Base-by-base conservation (phyloP, 2,329 filamentous ascomycete species). In the Aspergillus texensis region DNA sequence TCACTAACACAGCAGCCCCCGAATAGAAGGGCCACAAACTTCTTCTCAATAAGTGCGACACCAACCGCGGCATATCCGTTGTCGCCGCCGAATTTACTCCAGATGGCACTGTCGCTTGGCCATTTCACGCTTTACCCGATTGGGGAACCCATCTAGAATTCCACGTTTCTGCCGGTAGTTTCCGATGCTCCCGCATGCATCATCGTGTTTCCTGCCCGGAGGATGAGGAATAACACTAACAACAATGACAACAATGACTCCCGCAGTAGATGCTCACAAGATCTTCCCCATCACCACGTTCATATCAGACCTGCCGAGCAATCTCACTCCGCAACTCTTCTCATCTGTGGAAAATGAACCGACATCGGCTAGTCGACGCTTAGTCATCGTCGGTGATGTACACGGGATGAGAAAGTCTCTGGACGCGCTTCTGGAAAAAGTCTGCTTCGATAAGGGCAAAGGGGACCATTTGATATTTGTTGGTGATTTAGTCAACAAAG, bases 401-500 rank as follows among this genome's bases (percentile, higher is more conserved):
- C 46, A 30, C 3, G 46, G 46, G 14, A 50, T 50, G 46, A 50
- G 11, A 30, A 30, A 16, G 26, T 50, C 46, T 19, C 46, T 28
- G 46, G 26, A 50, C 16, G 46, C 46, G 5, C 46, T 50, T 9
- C 16, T 50, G 8, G 26, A 50, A 2, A 30, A 50, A 1, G 46
- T 50, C 46, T 1, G 26, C 24, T 50, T 50, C 46, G 26, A 50
- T 10, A 19, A 63, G 55, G 1, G 2, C n/a, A 65, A 67, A 10
- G 69, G 67, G 11, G 69, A 71, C 41, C 67, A 71, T 48, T 55
- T 71, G 1, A 64, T 71, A 4, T 41, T 71, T 30, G 66, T 61
- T 9, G 69, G 69, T 19, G 69, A 71, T 30, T 55, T 71, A 6
- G 57, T 67, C 57, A 71, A 68, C 34, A 71, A 71, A 62, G 69